A percentile compares a stretch with the other conserved stretches of the same genome.
phyloP scores from a whole-genome alignment of 1,139 yeast genomes.

The Zhuliangozyma blackwelliae region DNA sequence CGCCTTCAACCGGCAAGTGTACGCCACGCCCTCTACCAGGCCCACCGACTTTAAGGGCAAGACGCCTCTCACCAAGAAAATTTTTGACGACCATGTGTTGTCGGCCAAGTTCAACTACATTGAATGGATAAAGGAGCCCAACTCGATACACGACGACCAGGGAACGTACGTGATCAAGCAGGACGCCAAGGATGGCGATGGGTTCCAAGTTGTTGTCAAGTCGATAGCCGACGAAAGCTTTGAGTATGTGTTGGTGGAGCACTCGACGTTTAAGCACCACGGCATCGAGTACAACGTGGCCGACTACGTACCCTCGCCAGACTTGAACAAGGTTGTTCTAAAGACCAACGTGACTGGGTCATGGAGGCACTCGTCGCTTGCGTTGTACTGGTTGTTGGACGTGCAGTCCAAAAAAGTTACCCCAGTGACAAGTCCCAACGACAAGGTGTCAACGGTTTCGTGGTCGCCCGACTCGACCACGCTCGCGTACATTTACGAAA shows the following conservation, averaged over 20 bases:
- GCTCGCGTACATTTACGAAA: slow-evolving; percentile 62
- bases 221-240: slow-evolving; percentile 49
- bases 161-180: slow-evolving; percentile 52
- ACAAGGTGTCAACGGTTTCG: slow-evolving; percentile 49
- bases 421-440: slow-evolving; percentile 21
- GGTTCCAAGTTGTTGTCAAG: slow-evolving; percentile 33
- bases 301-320: slow-evolving; percentile 58
- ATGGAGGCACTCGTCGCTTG: slow-evolving; percentile 76
- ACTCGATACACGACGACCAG: slow-evolving; percentile 38
- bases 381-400: slow-evolving; percentile 56
- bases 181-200: slow-evolving; percentile 3
- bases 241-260: slow-evolving; percentile 45
- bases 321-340: slow-evolving; percentile 52
- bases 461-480: slow-evolving; percentile 74
- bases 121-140: slow-evolving; percentile 64
- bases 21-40: slow-evolving; percentile 27
- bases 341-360: slow-evolving; percentile 49
- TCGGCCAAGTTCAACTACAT: slow-evolving; percentile 45
- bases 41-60: slow-evolving; percentile 33
- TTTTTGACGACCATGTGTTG: slow-evolving; percentile 38
- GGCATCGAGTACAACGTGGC: slow-evolving; percentile 45
- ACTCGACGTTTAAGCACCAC: slow-evolving; percentile 38
- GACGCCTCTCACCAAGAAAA: slow-evolving; percentile 8
- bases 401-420: slow-evolving; percentile 20
- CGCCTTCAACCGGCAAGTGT: slow-evolving; percentile 4